Percentiles rank a stretch among this genome's conserved stretches.
phyloP scores from a whole-genome alignment of 2,329 filamentous ascomycete genomes.

The Ambrosiella cleistominuta region DNA sequence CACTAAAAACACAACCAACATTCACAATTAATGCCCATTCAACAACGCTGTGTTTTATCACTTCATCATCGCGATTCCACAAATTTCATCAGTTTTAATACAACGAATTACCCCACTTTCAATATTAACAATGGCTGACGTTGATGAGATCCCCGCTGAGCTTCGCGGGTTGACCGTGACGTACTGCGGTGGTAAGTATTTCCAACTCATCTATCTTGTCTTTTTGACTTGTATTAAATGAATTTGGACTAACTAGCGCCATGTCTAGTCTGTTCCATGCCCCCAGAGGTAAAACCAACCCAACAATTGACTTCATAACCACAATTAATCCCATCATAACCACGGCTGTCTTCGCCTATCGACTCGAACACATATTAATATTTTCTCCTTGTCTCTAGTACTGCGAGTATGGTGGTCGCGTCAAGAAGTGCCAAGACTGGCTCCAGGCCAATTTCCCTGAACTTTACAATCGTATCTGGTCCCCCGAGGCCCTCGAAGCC shows the following conservation, averaged over 20 bases:
- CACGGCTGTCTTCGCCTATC: too few species aligned
- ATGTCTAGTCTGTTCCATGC: slow-evolving; percentile 41
- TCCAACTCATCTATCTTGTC: neutral
- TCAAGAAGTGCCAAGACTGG: slow-evolving; percentile 96
- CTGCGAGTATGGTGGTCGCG: slow-evolving; percentile 94
- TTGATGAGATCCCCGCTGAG: slow-evolving; percentile 10
- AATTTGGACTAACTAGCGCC: neutral
- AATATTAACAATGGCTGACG: slow-evolving; percentile 8
- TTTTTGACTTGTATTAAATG: neutral
- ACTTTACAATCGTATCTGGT: slow-evolving; percentile 70
- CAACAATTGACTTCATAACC: neutral
- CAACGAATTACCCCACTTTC: neutral
- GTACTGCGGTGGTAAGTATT: slow-evolving; percentile 40
- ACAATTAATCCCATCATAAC: too few species aligned
- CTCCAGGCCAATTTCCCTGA: slow-evolving; percentile 55
- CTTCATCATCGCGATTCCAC: too few species aligned
- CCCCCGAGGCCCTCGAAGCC: slow-evolving; percentile 65
- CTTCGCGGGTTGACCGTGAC: slow-evolving; percentile 20
- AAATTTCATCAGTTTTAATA: too few species aligned
- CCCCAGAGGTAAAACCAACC: slow-evolving; percentile 37
- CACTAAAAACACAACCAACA: too few species aligned
- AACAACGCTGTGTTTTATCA: too few species aligned
- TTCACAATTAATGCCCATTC: too few species aligned
- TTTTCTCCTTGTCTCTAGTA: slow-evolving; percentile 36
- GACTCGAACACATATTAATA: slow-evolving; percentile 3